Percentiles rank a stretch among this genome's conserved stretches.
phyloP scores from a whole-genome alignment of 1,284 basidiomycete species.

The Dichomitus squalens region DNA sequence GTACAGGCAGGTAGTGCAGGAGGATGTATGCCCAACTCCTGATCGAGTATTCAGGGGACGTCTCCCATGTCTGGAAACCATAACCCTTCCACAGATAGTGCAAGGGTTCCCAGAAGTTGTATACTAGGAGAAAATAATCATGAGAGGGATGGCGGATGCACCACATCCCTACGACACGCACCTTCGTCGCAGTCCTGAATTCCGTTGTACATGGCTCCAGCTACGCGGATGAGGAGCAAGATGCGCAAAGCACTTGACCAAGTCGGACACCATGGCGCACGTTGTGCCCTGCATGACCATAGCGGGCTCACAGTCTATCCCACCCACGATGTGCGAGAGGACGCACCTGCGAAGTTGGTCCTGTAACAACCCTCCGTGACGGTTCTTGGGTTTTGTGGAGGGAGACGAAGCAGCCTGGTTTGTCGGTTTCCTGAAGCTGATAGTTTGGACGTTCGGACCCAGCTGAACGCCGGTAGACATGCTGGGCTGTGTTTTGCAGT shows the following conservation, averaged over 20 bases:
- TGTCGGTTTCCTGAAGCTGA: conserved; percentile 58
- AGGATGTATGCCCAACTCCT: conserved; percentile 94
- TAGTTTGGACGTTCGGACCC: conserved; percentile 44
- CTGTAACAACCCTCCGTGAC: conserved; percentile 72
- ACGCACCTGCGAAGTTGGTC: conserved; percentile 72
- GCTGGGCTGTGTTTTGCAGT: neutral
- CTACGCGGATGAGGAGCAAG: conserved; percentile 79
- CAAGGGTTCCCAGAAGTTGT: conserved; percentile 98
- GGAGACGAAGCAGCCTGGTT: conserved; percentile 30
- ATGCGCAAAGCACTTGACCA: conserved; percentile 85
- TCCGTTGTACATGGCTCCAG: conserved; percentile 94
- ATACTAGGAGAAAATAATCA: conserved; percentile 57
- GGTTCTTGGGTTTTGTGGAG: conserved; percentile 35
- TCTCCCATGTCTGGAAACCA: conserved; percentile 99
- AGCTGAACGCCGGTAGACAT: conserved; percentile 27
- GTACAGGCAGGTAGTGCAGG: conserved; percentile 67
- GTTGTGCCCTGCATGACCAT: conserved; percentile 50
- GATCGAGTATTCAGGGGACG: conserved; percentile 88
- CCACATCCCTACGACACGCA: conserved; percentile 34
- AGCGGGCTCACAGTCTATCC: neutral
- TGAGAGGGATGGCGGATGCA: neutral
- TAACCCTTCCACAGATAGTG: conserved; percentile 85
- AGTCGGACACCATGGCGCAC: conserved; percentile 81
- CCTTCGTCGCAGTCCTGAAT: conserved; percentile 98
- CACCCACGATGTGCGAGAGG: neutral